phyloP scores from a whole-genome alignment of 768 basidiomycete genomes.

The Dictyophora rubrovolvata region DNA sequence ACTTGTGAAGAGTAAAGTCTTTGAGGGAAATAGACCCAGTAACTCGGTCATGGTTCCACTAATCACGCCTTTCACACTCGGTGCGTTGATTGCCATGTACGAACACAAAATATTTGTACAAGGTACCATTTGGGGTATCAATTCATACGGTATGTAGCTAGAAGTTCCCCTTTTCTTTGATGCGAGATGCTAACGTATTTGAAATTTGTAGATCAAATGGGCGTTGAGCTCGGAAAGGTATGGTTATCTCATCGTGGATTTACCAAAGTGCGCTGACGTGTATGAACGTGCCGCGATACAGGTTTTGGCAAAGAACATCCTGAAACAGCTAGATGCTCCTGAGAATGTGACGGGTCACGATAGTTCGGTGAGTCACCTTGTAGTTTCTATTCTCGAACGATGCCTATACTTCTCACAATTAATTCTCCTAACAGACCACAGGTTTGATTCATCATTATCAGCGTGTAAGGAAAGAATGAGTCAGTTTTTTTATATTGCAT shows the following conservation, averaged over 20 bases:
- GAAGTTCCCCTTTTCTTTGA: not conserved
- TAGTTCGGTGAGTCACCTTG: slow-evolving; percentile 39
- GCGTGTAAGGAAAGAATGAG: slow-evolving; percentile 69
- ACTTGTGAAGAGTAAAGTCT: slow-evolving; percentile 93
- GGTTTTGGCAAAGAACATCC: slow-evolving; percentile 92
- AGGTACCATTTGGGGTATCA: slow-evolving; percentile 97
- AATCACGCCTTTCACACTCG: slow-evolving; percentile 82
- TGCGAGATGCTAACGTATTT: not conserved
- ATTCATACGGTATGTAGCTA: slow-evolving; percentile 74
- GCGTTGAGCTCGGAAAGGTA: slow-evolving; percentile 90
- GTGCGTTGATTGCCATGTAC: slow-evolving; percentile 82
- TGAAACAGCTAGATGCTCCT: slow-evolving; percentile 74
- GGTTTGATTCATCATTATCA: slow-evolving; percentile 97
- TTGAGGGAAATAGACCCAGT: slow-evolving; percentile 94
- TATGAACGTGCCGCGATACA: not conserved
- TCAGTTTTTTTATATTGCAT: not conserved
- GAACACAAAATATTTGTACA: slow-evolving; percentile 99
- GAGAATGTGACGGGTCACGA: slow-evolving; percentile 82
- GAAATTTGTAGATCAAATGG: slow-evolving; percentile 79
- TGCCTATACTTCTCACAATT: slow-evolving; percentile 5
- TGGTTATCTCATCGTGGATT: not conserved
- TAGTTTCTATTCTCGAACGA: not conserved
- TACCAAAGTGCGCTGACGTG: not conserved
- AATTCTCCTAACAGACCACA: slow-evolving; percentile 54
- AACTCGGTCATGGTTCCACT: slow-evolving; percentile 94